These are phyloP conservation scores for Rhizodiscina lignyota DNA, from an alignment of 495 filamentous ascomycete species.

Conservation along the genomic window DNA sequence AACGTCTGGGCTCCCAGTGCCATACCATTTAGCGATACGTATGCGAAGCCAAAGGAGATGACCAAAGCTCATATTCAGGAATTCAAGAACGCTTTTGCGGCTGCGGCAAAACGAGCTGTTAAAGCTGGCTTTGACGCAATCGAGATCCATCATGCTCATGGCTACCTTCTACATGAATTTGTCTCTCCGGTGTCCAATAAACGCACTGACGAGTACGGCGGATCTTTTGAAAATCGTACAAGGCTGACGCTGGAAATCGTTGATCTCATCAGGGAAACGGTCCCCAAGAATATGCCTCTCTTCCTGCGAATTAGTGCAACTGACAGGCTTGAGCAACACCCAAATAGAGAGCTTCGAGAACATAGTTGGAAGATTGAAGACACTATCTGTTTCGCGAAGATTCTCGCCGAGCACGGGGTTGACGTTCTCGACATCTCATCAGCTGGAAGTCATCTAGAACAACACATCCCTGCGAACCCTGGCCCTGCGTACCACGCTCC, in stretches of 20 bases:
- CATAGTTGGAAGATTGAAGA: conserved; percentile 50
- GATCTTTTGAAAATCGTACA: conserved; percentile 37
- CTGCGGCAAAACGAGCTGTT: conserved; percentile 41
- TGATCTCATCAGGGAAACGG: conserved; percentile 31
- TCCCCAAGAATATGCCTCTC: conserved; percentile 45
- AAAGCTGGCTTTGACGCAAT: conserved; percentile 54
- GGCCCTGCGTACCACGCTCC: conserved; percentile 51
- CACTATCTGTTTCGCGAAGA: conserved; percentile 42
- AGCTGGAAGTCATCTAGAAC: conserved; percentile 45
- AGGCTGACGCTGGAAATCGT: conserved; percentile 35
- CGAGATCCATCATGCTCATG: conserved; percentile 24
- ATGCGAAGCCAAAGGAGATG: conserved; percentile 37
- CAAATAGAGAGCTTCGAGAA: conserved; percentile 23
- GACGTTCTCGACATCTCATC: conserved; percentile 65
- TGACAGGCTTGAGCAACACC: conserved; percentile 52
- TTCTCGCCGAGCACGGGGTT: conserved; percentile 47
- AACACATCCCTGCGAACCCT: conserved; percentile 34
- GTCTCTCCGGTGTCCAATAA: conserved; percentile 22
- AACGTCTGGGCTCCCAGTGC: conserved; percentile 43
- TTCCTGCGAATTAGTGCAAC: conserved; percentile 53
- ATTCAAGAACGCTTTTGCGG: conserved; percentile 40
- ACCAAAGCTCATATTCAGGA: conserved; percentile 43
- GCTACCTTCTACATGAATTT: conserved; percentile 22
- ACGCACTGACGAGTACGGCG: conserved; percentile 25
- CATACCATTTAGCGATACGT: conserved; percentile 30